These are phyloP conservation scores for Lactifluus echinatus DNA, from an alignment of 768 basidiomycete species.

Conservation along the genomic window DNA sequence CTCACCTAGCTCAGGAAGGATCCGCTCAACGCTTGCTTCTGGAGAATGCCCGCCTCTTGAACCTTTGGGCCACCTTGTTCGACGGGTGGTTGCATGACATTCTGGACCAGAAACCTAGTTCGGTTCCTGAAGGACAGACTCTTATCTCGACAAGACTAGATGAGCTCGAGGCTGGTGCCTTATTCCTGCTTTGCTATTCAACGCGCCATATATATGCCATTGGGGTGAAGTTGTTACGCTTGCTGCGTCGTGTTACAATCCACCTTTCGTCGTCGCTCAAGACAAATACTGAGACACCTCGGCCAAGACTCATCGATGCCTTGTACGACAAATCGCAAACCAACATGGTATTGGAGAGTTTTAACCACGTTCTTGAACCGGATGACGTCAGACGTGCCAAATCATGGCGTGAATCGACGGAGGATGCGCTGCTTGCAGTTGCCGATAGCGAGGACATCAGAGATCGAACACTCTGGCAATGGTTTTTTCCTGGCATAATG, in stretches of 20 bases:
- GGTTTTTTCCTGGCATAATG: constrained; percentile 59
- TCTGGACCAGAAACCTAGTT: constrained; percentile 33
- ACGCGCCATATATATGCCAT: constrained; percentile 40
- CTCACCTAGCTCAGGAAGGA: constrained; percentile 53
- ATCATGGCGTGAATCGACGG: constrained; percentile 53
- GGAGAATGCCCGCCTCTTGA: constrained; percentile 58
- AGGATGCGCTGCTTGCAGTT: constrained; percentile 54
- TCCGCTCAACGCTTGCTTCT: constrained; percentile 52
- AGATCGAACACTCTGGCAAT: constrained; percentile 69
- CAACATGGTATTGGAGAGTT: constrained; percentile 46
- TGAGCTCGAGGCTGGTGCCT: constrained; percentile 60
- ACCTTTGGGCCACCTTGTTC: constrained; percentile 66
- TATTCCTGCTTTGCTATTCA: constrained; percentile 67
- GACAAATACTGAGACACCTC: constrained; percentile 20
- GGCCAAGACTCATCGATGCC: constrained; percentile 40
- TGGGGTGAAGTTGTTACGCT: constrained; percentile 58
- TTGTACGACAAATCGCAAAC: constrained; percentile 43
- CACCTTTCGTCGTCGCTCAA: constrained; percentile 33
- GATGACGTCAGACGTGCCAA: constrained; percentile 51
- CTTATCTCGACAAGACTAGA: constrained; percentile 38
- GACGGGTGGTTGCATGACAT: constrained; percentile 55
- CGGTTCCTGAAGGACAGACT: constrained; percentile 33
- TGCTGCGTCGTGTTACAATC: constrained; percentile 41
- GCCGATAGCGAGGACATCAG: constrained; percentile 61
- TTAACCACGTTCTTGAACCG: constrained; percentile 58